Base-by-base conservation (phyloP, 768 basidiomycete species). In the Hericium rajendrae region DNA sequence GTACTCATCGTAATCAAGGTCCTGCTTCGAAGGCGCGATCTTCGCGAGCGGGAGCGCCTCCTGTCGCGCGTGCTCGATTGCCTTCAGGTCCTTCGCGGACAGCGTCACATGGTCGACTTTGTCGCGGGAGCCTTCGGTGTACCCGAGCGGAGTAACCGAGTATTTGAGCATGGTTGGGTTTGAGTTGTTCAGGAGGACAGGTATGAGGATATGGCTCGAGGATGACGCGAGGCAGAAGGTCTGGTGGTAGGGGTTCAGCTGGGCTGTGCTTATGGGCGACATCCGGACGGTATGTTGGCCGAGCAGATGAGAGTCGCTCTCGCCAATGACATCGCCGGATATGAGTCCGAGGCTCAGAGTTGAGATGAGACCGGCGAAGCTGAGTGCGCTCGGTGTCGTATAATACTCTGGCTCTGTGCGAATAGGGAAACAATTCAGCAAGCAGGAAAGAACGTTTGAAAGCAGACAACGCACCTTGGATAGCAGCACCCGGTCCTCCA, bases 191-290 rank as follows among this genome's bases (percentile, higher is more conserved):
- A 97, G 79, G 48, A 94, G 76, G 38, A 97, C 72, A 1, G 94
- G 94, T 50, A 97, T 73, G 54, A 91, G 78, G 32, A 88, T 80
- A 48, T 74, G 73, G 54, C 77, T 74, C 6, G 72, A 70, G 10
- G 77, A 72, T 10, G 76, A 68, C 1, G 86, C 74, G 18, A 94
- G 75, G 64, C 92, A 95, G 68, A 85, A 94, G 3, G 82, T 83
- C 53, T 82, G 76, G 13, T 72, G 76, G 58, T 85, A 76, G 11
- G 91, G 91, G 64, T 95, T 94, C 48, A 98, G 75, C 20, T 86
- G 85, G 4, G 94, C 94, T 2, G 94, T 97, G 68, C 93, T 91
- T 64, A 91, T 92, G 10, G 94, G 94, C 0, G 92, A 91, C 80
- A 94, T 86, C 61, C 88, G 84, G 53, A 98, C 87, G 0, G 91